phyloP scores from a whole-genome alignment of 78 protist species.

The Dictyostelium firmibasis region DNA sequence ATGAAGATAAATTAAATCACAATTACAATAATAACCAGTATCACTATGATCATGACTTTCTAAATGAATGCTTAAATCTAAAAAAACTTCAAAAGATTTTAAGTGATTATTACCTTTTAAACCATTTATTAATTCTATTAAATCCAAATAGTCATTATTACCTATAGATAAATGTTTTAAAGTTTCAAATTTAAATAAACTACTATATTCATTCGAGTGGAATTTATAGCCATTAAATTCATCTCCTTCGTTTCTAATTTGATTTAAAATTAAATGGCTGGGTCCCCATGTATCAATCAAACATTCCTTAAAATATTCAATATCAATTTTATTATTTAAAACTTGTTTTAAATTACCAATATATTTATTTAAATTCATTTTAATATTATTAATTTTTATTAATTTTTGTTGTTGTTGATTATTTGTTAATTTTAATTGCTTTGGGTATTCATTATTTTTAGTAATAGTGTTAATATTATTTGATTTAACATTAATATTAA shows the following conservation, averaged over 20 bases:
- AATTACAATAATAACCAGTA: not conserved
- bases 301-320: not conserved
- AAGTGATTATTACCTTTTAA: not conserved
- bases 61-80: not conserved
- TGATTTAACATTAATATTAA: not conserved
- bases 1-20: not conserved
- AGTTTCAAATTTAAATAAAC: not conserved
- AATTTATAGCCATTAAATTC: not conserved
- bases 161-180: not conserved
- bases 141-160: not conserved
- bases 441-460: not conserved
- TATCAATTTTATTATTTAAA: not conserved
- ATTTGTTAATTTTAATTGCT: not conserved
- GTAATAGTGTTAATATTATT: not conserved
- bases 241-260: not conserved
- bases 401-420: not conserved
- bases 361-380: not conserved
- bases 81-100: not conserved
- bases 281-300: not conserved
- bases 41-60: not conserved
- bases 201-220: not conserved
- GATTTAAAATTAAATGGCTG: not conserved
- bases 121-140: not conserved
- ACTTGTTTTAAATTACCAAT: not conserved
- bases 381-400: too few relatives aligned